Evolutionary conservation across 2,329 filamentous ascomycete species (phyloP), one percentile per base, ranked within the genome.

Genomic region (Fusarium papillatum): DNA sequence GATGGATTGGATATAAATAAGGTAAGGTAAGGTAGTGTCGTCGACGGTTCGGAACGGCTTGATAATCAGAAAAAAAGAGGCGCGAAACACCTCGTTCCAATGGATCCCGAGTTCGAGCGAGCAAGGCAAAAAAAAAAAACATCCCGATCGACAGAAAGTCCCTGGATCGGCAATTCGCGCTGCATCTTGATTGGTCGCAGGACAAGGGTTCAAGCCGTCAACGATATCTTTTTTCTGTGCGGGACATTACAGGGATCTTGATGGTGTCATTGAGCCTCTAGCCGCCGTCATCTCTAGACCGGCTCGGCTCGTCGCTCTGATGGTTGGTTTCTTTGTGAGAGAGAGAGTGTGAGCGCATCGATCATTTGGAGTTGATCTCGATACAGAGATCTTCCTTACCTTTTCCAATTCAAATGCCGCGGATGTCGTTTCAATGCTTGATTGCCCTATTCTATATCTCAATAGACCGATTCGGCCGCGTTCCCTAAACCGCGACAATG

Each of bases 231-330:
- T 59, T 34, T 24, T 67, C 14, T n/a, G 26, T 26, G 59, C 22
- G 38, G 50, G 66, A 59, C 48, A 68, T 41, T 24, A 66, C 68
- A 76, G 71, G 78, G 76, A 62, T 78, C 22, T 41, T 67, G 55
- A 78, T 78, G 76, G 73, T 79, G 73, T 76, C 71, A 77, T 79
- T 46, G 62, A 69, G 57, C 60, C 31, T 60, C 31, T 19, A 53
- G 39, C 26, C 29, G 4, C 73, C 53, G 71, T 68, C 68, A 64
- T 74, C 26, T 74, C 26, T 43, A 22, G 36, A 26, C 34, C 31
- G 36, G 34, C 26, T 69, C 39, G 64, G 64, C 53, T 66, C 50
- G 64, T 60, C 64, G 64, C 64, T 8, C 34, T 46, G 24, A 34
- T n/a, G 50, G 50, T 31, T 53, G 48, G 48, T 31, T 55, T 55